Evolutionary conservation across 2,329 filamentous ascomycete genomes (phyloP).

Genomic region (Trichoderma sp.): DNA sequence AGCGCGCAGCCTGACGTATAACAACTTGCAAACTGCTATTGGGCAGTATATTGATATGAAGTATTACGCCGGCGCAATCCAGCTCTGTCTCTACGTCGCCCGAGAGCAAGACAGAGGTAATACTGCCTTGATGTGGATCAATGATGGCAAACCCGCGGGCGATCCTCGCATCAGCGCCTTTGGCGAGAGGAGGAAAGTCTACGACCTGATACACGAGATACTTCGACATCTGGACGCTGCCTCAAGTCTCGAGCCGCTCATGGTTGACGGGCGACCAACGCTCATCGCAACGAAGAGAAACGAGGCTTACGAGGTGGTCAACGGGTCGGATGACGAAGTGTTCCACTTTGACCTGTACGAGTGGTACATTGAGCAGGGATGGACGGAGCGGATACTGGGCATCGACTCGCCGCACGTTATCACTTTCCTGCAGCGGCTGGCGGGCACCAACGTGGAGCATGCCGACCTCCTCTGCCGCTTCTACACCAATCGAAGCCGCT

Average conservation of each 20-base stretch:
- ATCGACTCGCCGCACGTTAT: constrained; percentile 84
- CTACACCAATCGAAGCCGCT: constrained; percentile 79
- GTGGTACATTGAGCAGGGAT: constrained; percentile 87
- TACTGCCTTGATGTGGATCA: constrained; percentile 78
- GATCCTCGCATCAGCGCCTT: constrained; percentile 70
- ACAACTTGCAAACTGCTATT: constrained; percentile 76
- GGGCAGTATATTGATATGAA: constrained; percentile 75
- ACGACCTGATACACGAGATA: constrained; percentile 81
- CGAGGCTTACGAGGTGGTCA: constrained; percentile 89
- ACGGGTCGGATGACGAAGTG: constrained; percentile 83
- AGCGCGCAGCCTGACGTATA: constrained; percentile 73
- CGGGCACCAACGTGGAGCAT: constrained; percentile 67
- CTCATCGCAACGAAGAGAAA: constrained; percentile 72
- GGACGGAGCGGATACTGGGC: constrained; percentile 79
- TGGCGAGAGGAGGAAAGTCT: constrained; percentile 71
- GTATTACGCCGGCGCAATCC: constrained; percentile 92
- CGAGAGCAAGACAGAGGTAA: constrained; percentile 84
- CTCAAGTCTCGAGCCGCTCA: constrained; percentile 65
- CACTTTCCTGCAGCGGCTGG: constrained; percentile 77
- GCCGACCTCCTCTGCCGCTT: constrained; percentile 92
- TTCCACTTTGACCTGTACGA: constrained; percentile 97
- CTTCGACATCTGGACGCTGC: constrained; percentile 73
- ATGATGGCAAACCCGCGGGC: constrained; percentile 70
- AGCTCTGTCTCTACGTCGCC: constrained; percentile 80
- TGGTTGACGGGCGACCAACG: constrained; percentile 74